Evolutionary conservation across 768 basidiomycete genomes (phyloP), one percentile per base, ranked within the genome.

Genomic region (Suillus weaverae): DNA sequence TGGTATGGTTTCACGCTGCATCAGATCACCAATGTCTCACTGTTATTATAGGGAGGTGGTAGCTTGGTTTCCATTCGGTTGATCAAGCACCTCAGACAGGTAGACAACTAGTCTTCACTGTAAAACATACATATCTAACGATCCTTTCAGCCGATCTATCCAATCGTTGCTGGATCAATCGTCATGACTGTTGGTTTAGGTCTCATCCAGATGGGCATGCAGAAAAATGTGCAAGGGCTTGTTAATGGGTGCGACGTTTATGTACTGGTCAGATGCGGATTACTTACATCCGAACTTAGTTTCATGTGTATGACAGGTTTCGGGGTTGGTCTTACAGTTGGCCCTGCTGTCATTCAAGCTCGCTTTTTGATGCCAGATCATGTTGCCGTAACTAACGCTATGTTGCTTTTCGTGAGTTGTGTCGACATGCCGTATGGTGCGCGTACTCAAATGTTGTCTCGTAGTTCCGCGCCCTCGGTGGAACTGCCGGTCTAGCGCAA

Each of bases 401-500:
- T 84, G 60, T 63, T 74, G 8, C 72, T 83, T 60, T 86, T 85
- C 69, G 83, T 83, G 63, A 63, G 83, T 79, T 13, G 7, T 4
- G 0, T 4, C 3, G 3, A 2, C 20, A 2, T 20, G n/a, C 35
- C 26, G 1, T 60, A 22, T 20, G 22, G 14, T 38, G 36, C 18
- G 5, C 48, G 2, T 20, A 5, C 20, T 33, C 16, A 32, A 16
- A 4, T 14, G 5, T 20, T 10, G 38, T 5, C 0, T 9, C 18
- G 22, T 66, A 85, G 83, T 82, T 81, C 73, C 78, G 81, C 18
- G 71, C 80, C 1, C 72, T 84, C 44, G 85, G 85, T n/a, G 85
- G 85, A 10, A 85, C 83, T 0, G 70, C 84, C 44, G 84, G 85
- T 30, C 79, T 86, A 44, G 83, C 85, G 0, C 85, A 86, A 66